Base-by-base conservation (phyloP, 495 filamentous ascomycete species). In the Hypoxylon perforatum region DNA sequence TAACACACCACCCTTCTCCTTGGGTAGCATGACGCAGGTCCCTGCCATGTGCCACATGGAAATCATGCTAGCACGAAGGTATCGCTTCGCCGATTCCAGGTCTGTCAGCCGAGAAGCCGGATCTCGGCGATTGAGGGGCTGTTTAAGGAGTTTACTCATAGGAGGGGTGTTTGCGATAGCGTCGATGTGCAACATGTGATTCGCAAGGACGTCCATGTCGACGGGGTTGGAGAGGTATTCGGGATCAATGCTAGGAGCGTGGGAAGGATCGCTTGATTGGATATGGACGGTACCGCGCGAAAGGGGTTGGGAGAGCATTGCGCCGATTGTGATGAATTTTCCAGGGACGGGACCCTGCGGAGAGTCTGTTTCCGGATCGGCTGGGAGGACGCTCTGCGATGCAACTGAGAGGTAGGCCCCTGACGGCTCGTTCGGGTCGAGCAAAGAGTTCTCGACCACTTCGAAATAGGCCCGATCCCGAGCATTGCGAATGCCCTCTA, bases 261-360 rank as follows among this genome's bases (percentile, higher is more conserved):
- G 68, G 0, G 46, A 46, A 0, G 78, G 65, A 48, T 83, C 72
- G 3, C 74, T 41, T 7, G 77, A 78, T 10, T 68, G 65, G 53
- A 88, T 85, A 63, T 88, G 87, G 49, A 87, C 78, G 33, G 67
- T 82, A 7, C 86, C 87, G 3, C 85, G 82, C 0, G 84, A 84
- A 38, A 86, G 82, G 4, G 85, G 84, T 18, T 84, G 79, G 2
- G 74, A 55, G 15, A 75, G 74, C 30, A 74, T 70, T 9, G 57
- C 60, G 22, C 50, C 72, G 42, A 80, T 57, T 39, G 72, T 72
- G 11, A 71, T 36, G 48, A 71, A 54, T 47, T 77, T 60, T 2
- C 60, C 67, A 0, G 61, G 19, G 11, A 56, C 2, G 25, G 55
- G 50, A 28, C 25, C 25, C 25, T 28, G 25, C 25, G 25, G 25